These are phyloP conservation scores for Neodidymelliopsis sp. DNA, from an alignment of 2,329 filamentous ascomycete species.

Conservation along the genomic window DNA sequence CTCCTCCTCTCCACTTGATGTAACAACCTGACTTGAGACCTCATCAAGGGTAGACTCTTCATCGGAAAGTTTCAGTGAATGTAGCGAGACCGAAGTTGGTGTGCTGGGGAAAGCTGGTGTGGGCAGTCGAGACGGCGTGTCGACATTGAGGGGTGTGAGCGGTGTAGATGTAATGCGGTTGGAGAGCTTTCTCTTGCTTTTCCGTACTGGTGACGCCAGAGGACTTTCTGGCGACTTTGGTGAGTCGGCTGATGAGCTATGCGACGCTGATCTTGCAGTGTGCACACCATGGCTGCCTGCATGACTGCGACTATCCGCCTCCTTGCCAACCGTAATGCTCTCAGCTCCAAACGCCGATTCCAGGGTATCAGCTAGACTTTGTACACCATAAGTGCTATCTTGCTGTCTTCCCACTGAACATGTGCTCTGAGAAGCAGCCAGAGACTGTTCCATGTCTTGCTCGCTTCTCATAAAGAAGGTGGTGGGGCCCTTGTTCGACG, in stretches of 20 bases:
- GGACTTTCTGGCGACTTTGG: slow-evolving; percentile 28
- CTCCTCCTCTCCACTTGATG: slow-evolving; percentile 64
- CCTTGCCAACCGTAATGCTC: slow-evolving; percentile 26
- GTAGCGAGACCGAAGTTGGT: slow-evolving; percentile 66
- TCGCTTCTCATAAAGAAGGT: slow-evolving; percentile 68
- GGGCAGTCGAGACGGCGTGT: slow-evolving; percentile 54
- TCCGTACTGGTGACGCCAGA: slow-evolving; percentile 28
- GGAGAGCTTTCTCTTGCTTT: slow-evolving; percentile 33
- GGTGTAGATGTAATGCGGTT: slow-evolving; percentile 31
- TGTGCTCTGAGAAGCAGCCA: slow-evolving; percentile 33
- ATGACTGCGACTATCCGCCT: slow-evolving; percentile 34
- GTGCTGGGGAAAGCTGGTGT: slow-evolving; percentile 63
- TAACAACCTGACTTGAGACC: slow-evolving; percentile 61
- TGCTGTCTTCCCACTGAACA: slow-evolving; percentile 22
- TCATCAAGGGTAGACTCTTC: slow-evolving; percentile 64
- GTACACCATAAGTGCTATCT: slow-evolving; percentile 63
- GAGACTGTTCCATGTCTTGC: slow-evolving; percentile 55
- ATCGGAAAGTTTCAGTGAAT: slow-evolving; percentile 66
- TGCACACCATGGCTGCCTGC: slow-evolving; percentile 38
- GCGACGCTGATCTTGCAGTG: slow-evolving; percentile 29
- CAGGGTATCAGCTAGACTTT: slow-evolving; percentile 64
- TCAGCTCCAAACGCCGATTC: slow-evolving; percentile 51
- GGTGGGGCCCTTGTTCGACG: slow-evolving; percentile 55
- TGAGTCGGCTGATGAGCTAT: slow-evolving; percentile 30
- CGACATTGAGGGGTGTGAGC: slow-evolving; percentile 35